A percentile compares a stretch with the other conserved stretches of the same genome.
phyloP scores from a whole-genome alignment of 1,284 basidiomycete species.

The Pseudozyma tsukubaensis region DNA sequence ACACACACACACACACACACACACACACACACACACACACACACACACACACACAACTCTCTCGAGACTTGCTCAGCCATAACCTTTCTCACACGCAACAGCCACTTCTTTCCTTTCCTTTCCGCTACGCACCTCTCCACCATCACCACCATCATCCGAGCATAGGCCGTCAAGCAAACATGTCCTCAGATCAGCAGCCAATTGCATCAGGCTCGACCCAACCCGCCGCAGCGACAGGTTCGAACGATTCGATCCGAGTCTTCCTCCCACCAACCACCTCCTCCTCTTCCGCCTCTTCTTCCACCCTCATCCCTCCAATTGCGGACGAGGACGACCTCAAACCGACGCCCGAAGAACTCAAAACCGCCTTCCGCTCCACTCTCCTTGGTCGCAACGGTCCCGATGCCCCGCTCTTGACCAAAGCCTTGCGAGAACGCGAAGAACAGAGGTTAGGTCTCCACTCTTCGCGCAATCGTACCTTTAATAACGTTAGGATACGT shows the following conservation, averaged over 20 bases:
- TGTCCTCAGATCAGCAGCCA: neutral
- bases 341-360: conserved; percentile 80
- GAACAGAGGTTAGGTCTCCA: conserved; percentile 72
- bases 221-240: neutral
- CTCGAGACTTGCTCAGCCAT: no score
- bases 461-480: conserved; percentile 76
- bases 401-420: conserved; percentile 81
- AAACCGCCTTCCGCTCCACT: conserved; percentile 76
- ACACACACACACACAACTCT: no score
- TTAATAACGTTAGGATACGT: conserved; percentile 83
- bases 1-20: no score
- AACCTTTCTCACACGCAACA: no score
- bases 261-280: conserved; percentile 22
- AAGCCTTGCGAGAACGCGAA: conserved; percentile 77
- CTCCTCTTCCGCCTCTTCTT: conserved; percentile 3
- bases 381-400: conserved; percentile 76
- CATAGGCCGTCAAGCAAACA: neutral
- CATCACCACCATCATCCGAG: conserved; percentile 4
- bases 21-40: no score
- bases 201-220: conserved; percentile 7
- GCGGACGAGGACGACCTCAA: conserved; percentile 70
- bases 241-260: conserved; percentile 3
- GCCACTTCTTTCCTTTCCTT: neutral
- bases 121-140: neutral
- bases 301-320: neutral